phyloP scores from a whole-genome alignment of 352 stramenopile genomes.

The Phytophthora idaei region DNA sequence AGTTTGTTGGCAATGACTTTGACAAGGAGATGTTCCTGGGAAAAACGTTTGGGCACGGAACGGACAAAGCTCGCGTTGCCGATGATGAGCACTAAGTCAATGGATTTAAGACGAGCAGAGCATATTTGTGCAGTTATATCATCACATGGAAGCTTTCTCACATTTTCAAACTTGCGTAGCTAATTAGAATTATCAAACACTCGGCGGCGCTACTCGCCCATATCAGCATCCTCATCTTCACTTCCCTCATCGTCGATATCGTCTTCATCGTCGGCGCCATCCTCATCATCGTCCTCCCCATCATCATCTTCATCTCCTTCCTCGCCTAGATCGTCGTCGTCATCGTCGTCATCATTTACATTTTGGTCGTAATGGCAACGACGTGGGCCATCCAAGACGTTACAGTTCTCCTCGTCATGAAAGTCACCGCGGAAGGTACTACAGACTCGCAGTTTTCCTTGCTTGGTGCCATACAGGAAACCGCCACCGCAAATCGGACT shows the following conservation, averaged over 20 bases:
- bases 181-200: conserved; percentile 45
- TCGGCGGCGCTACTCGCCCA: conserved; percentile 39
- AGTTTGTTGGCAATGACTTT: conserved; percentile 85
- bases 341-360: conserved; percentile 51
- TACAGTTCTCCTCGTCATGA: conserved; percentile 82
- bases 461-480: conserved; percentile 98
- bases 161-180: conserved; percentile 31
- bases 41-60: conserved; percentile 81
- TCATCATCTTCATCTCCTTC: conserved; percentile 54
- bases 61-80: conserved; percentile 61
- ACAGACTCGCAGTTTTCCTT: conserved; percentile 93
- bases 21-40: conserved; percentile 83
- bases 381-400: conserved; percentile 70
- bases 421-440: conserved; percentile 77
- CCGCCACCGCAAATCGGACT: conserved; percentile 96
- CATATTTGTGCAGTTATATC: conserved; percentile 13
- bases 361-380: conserved; percentile 70
- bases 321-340: conserved; percentile 55
- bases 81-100: conserved; percentile 63
- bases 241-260: conserved; percentile 29
- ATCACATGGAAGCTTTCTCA: conserved; percentile 34
- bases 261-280: conserved; percentile 44
- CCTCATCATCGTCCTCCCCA: conserved; percentile 35
- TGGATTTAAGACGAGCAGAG: conserved; percentile 1
- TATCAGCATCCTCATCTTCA: conserved; percentile 48